These are phyloP conservation scores for Lactarius trivialis DNA, from an alignment of 768 basidiomycete species.

Conservation along the genomic window DNA sequence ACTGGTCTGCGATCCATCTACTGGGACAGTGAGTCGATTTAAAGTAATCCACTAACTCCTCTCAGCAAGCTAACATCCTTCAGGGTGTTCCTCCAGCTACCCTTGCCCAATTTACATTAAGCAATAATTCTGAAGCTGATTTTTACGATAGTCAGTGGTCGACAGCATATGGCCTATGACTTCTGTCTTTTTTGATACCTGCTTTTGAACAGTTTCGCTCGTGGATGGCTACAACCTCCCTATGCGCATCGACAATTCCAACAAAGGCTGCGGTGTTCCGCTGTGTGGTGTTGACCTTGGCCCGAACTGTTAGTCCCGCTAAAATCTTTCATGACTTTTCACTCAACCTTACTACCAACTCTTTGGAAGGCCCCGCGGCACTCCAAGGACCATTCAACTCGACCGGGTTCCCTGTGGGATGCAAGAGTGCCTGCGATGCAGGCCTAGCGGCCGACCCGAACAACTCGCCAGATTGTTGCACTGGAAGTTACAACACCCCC, in stretches of 20 bases:
- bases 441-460: slow-evolving; percentile 29
- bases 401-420: slow-evolving; percentile 36
- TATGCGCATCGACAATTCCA: slow-evolving; percentile 31
- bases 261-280: slow-evolving; percentile 30
- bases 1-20: slow-evolving; percentile 33
- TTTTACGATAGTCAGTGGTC: slow-evolving; percentile 28
- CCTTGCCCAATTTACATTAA: slow-evolving; percentile 35
- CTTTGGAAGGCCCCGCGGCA: slow-evolving; percentile 29
- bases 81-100: slow-evolving; percentile 34
- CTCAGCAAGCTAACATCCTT: neutral
- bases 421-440: slow-evolving; percentile 39
- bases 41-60: neutral
- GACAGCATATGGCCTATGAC: neutral
- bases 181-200: slow-evolving; percentile 9
- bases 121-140: slow-evolving; percentile 25
- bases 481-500: slow-evolving; percentile 45
- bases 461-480: slow-evolving; percentile 54
- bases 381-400: slow-evolving; percentile 33
- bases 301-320: slow-evolving; percentile 27
- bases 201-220: slow-evolving; percentile 26
- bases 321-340: no score
- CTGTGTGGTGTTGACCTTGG: slow-evolving; percentile 36
- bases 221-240: slow-evolving; percentile 34
- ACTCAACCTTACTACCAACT: slow-evolving; percentile 17
- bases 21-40: slow-evolving; percentile 31